Evolutionary conservation across 2,329 filamentous ascomycete genomes (phyloP).

Genomic region (Fusarium concolor): DNA sequence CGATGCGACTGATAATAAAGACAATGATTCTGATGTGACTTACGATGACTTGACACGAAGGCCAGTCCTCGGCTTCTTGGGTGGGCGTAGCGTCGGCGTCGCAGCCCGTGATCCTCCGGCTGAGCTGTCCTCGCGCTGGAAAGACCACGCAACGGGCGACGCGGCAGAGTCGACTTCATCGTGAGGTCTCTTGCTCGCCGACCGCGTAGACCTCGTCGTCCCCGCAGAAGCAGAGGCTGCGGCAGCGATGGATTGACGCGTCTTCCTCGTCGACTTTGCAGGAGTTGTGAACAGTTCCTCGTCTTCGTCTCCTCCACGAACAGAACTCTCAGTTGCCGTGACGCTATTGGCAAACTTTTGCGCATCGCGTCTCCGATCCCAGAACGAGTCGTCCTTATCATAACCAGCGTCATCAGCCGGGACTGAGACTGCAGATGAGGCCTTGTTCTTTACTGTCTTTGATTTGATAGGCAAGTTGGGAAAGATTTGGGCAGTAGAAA

Average conservation of each 20-base stretch:
- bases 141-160: conserved; percentile 64
- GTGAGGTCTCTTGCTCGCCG: conserved; percentile 64
- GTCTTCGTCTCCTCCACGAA: conserved; percentile 49
- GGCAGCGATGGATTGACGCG: conserved; percentile 52
- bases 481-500: conserved; percentile 50
- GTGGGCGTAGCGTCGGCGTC: conserved; percentile 68
- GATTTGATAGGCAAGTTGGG: conserved; percentile 49
- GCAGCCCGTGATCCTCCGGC: conserved; percentile 67
- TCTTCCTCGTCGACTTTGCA: conserved; percentile 49
- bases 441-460: conserved; percentile 47
- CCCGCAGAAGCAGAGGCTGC: conserved; percentile 34
- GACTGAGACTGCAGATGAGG: conserved; percentile 35
- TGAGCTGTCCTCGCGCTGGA: conserved; percentile 61
- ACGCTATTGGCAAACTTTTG: conserved; percentile 55
- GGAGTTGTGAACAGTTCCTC: conserved; percentile 50
- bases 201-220: conserved; percentile 60
- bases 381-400: conserved; percentile 50
- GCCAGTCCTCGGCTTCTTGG: conserved; percentile 71
- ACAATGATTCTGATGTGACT: conserved; percentile 53
- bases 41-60: conserved; percentile 77
- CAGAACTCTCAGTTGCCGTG: conserved; percentile 53
- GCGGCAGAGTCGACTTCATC: conserved; percentile 66
- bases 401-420: conserved; percentile 48
- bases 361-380: conserved; percentile 53
- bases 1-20: not conserved